Evolutionary conservation across 1,284 basidiomycete genomes (phyloP), one percentile per base, ranked within the genome.

Genomic region (Melampsora americana): DNA sequence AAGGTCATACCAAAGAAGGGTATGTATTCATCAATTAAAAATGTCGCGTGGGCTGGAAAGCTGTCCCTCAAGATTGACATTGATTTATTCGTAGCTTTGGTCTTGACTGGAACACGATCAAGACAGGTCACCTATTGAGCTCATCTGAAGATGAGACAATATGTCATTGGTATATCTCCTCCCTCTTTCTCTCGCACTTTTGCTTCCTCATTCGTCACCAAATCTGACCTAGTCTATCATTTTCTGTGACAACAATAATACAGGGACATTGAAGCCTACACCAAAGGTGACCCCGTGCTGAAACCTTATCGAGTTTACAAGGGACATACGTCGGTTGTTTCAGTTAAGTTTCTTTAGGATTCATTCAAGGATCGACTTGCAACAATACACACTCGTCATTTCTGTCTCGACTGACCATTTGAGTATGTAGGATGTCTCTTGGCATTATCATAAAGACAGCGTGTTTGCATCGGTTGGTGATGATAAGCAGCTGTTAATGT

Each of bases 381-480:
- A 61, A 68, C 76, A 32, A 69, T 42, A 74, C 28, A 75, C 50
- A 56, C 42, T 44, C n/a, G 68, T 39, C 3, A 59, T 5, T 42
- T n/a, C 32, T 28, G 26, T 39, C 23, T 44, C 69, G 26, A 30
- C 28, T 61, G 23, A 16, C 46, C 18, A 44, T 1, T 65, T 32
- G 14, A 2, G n/a, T 30, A n/a, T 16, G 12, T 78, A 96, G 92
- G 96, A 99, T 82, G 95, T 99, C 1, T 94, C 96, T 79, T 99
- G 95, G 95, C 92, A 96, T 84, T 85, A 90, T 14, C 88, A 87
- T 26, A 86, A 91, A 82, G 92, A 94, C 77, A 89, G 90, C 79
- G 85, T 95, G 65, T 95, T 99, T 81, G 95, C 90, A 2, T 96
- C 93, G 79, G 95, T 97, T n/a, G 93, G 95, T 42, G 95, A 99